Evolutionary conservation across 2,329 filamentous ascomycete species (phyloP), one percentile per base, ranked within the genome.

Genomic region (Ilyonectria sp.): DNA sequence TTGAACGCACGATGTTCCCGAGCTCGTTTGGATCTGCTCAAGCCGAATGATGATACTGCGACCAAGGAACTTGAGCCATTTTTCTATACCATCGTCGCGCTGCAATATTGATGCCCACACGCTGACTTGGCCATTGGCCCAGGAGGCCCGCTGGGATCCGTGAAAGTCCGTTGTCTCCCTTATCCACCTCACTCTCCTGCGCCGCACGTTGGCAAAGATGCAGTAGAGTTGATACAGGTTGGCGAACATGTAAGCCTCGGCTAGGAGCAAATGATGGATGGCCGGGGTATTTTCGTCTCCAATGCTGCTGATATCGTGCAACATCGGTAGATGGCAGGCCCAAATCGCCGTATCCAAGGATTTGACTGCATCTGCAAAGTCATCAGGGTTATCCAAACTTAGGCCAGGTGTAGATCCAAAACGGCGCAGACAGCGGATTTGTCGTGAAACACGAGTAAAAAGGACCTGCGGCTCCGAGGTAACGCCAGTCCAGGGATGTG

Each of bases 251-350:
- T 59, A 59, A 19, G 56, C 56, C 56, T 59, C 56, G 2, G 56
- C 56, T 40, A 59, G 56, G 8, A 59, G 56, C 13, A 59, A 21
- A 37, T 59, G 56, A 37, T 59, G 56, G n/a, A 35, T 46, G 2
- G 56, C 56, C 17, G 56, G 56, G 4, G 56, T 59, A n/a, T 59
- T 59, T 19, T 44, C 35, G 15, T 59, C 56, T n/a, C 56, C 56
- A 19, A 46, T 31, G 44, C 33, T 46, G 29, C 40, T 31, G 43
- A 59, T 59, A 19, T 59, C 26, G 15, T 35, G 43, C 17, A 59
- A 19, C 2, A 7, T 49, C 2, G 56, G 56, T 17, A 59, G n/a
- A 31, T 44, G 17, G 40, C 37, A 46, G 15, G 56, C 37, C 56
- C 56, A 59, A 47, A 59, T 44, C 5, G 43, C 56, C 6, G 26